Percentiles rank a stretch among this genome's conserved stretches.
phyloP scores from a whole-genome alignment of 306 rosid species.

The Malus sylvestris region DNA sequence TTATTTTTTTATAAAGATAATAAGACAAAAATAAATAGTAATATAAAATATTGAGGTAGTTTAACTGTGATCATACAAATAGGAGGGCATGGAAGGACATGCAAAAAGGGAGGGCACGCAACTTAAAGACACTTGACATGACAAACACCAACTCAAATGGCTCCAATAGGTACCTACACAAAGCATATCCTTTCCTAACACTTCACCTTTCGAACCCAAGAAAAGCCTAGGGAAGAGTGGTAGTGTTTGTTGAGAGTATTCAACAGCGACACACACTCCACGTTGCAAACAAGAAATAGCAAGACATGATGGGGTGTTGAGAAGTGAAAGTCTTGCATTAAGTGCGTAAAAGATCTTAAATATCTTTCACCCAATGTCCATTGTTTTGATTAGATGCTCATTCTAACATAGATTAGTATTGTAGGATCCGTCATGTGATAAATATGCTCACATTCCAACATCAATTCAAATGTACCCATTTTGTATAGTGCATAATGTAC shows the following conservation, averaged over 20 bases:
- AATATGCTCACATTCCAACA: not conserved
- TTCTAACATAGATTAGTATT: not conserved
- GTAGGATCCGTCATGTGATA: not conserved
- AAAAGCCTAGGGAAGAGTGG: not conserved
- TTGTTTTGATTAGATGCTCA: not conserved
- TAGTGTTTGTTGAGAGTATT: not conserved
- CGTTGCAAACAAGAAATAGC: not conserved
- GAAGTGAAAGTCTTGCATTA: not conserved
- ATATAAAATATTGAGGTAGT: too few relatives aligned
- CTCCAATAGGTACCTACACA: not conserved
- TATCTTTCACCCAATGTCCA: not conserved
- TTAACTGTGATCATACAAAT: too few relatives aligned
- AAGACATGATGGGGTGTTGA: not conserved
- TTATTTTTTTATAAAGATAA: too few relatives aligned
- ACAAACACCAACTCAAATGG: slow-evolving; percentile 1
- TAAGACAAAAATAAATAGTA: too few relatives aligned
- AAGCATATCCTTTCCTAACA: not conserved
- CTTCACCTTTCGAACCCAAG: not conserved
- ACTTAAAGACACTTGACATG: not conserved
- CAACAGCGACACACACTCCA: not conserved
- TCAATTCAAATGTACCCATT: not conserved
- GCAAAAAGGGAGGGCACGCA: not conserved
- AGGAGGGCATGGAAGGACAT: too few relatives aligned
- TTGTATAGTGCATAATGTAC: not conserved
- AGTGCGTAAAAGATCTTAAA: not conserved